Evolutionary conservation across 768 basidiomycete genomes (phyloP), one percentile per base, ranked within the genome.

Genomic region (Solioccasus polychromus): DNA sequence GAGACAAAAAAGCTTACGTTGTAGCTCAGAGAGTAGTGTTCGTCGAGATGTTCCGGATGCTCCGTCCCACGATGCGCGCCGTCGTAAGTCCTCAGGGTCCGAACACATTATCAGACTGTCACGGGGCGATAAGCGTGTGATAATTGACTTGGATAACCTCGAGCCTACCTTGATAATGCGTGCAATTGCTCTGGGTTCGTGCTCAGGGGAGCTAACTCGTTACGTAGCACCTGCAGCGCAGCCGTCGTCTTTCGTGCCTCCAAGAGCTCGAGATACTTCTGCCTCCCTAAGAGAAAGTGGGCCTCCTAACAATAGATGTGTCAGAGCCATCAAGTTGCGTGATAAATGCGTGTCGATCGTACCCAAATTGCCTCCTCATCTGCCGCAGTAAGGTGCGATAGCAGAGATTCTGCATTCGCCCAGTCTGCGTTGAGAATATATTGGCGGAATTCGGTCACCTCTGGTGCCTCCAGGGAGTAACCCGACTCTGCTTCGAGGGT

Each of bases 221-320:
- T 82, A 37, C 96, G 81, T 39, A 99, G 71, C 8, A 95, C 88
- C 44, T 85, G 78, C 31, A 99, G 69, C 12, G 96, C 96, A 50
- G 78, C 75, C 35, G 88, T 88, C 2, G 82, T 86, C 69, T 84
- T 82, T 57, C 78, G 79, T 4, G 79, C 77, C 59, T 97, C 95
- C 39, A 99, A 73, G 17, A 90, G 73, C 62, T 99, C 96, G 32
- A 98, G 75, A 67, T 96, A 99, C 70, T 96, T 94, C 77, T 99
- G 96, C 68, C 88, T 85, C 49, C 83, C 85, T 53, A 99, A 89
- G 50, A 94, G 72, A 67, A 94, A 96, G 50, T 74, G 82, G 18
- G 88, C 85, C 57, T 88, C 83, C 86, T 95, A 50, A 43, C 50
- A 55, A 47, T 50, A 49, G 48, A 50, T 37, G 47, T 30, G 46